A percentile compares a stretch with the other conserved stretches of the same genome.
These are phyloP conservation scores for Primulina huaijiensis DNA, from an alignment of 257 asterid species.

Conservation along the genomic window DNA sequence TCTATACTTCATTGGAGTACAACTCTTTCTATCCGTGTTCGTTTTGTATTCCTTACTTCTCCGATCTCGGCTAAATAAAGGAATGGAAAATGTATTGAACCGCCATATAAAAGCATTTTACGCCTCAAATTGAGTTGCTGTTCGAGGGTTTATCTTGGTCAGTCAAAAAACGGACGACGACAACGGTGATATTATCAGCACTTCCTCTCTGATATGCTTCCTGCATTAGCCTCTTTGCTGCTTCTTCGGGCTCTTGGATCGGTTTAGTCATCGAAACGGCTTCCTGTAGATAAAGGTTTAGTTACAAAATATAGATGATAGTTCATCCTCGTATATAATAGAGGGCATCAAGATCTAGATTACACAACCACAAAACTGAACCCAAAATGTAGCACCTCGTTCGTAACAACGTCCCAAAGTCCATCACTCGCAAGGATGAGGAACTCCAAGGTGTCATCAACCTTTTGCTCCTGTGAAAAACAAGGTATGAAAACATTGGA, in stretches of 20 bases:
- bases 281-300: slow-evolving; percentile 44
- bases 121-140: slow-evolving; percentile 35
- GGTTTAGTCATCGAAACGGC: slow-evolving; percentile 85
- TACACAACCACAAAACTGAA: not conserved
- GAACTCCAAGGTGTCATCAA: slow-evolving; percentile 79
- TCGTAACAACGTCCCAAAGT: slow-evolving; percentile 91
- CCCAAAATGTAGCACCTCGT: slow-evolving; percentile 47
- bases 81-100: slow-evolving; percentile 4
- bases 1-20: slow-evolving; percentile 31
- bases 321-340: not conserved
- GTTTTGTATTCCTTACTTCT: not conserved
- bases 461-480: slow-evolving; percentile 64
- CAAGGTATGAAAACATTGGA: not conserved
- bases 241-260: slow-evolving; percentile 82
- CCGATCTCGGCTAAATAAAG: not conserved
- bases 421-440: slow-evolving; percentile 97
- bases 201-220: slow-evolving; percentile 93
- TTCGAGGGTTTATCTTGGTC: slow-evolving; percentile 49
- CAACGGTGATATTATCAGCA: slow-evolving; percentile 80
- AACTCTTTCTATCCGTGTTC: slow-evolving; percentile 24
- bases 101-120: not conserved
- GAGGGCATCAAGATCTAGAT: not conserved
- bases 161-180: slow-evolving; percentile 70
- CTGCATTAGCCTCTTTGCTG: slow-evolving; percentile 82
- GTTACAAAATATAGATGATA: too few species aligned